Percentiles rank a stretch among this genome's conserved stretches.
These are phyloP conservation scores for Entelexis paramagnoliae DNA, from an alignment of 1,139 yeast genomes.

Conservation along the genomic window DNA sequence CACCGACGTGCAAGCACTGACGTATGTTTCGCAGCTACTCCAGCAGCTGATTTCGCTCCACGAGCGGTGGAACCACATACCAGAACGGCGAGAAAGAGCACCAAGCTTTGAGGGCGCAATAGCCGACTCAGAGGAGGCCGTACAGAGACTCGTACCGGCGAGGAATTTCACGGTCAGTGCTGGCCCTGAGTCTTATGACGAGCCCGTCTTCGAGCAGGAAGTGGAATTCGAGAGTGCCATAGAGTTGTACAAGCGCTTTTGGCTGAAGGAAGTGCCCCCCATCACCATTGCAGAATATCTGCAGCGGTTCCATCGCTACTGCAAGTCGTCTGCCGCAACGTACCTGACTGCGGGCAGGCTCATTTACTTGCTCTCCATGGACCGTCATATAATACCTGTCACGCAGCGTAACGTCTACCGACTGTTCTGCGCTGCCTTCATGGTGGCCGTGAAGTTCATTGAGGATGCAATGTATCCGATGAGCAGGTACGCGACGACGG, in stretches of 20 bases:
- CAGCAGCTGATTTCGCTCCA: constrained; percentile 14
- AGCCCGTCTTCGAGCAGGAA: not conserved
- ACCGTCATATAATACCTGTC: constrained; percentile 31
- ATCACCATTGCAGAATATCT: constrained; percentile 34
- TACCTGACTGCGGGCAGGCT: constrained; percentile 36
- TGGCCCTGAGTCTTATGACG: not conserved
- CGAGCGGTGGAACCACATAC: constrained; percentile 2
- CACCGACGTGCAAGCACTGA: constrained; percentile 17
- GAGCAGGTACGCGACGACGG: constrained; percentile 43
- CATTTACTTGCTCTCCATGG: constrained; percentile 32
- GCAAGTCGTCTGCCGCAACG: constrained; percentile 38
- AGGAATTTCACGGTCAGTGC: not conserved
- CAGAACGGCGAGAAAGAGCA: constrained; percentile 9
- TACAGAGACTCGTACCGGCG: not conserved
- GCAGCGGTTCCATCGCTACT: constrained; percentile 36
- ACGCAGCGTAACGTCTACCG: constrained; percentile 40
- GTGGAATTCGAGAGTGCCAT: constrained; percentile 7
- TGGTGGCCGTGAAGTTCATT: constrained; percentile 42
- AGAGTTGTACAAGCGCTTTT: constrained; percentile 30
- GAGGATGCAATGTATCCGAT: constrained; percentile 47
- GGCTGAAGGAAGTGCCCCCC: constrained; percentile 34
- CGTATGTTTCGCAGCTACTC: constrained; percentile 17
- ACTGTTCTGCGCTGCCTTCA: constrained; percentile 39
- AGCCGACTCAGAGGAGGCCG: not conserved
- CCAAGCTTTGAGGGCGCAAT: constrained; percentile 19